These are phyloP conservation scores for Pelargonium hybrid DNA, from an alignment of 441 rosid genomes.

Conservation along the genomic window DNA sequence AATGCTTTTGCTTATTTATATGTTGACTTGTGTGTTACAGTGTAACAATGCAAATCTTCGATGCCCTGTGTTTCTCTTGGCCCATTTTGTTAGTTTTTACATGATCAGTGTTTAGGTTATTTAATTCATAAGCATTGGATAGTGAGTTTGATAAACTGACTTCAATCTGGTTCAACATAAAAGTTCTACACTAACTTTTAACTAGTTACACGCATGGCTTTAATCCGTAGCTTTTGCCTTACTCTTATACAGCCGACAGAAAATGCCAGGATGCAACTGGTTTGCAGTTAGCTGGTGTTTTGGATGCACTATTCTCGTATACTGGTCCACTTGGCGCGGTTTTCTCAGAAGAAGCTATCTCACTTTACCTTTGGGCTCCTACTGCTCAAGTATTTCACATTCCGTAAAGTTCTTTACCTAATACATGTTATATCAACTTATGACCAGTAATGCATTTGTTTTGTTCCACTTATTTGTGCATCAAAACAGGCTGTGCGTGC, in stretches of 20 bases:
- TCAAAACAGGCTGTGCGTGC: conserved; percentile 52
- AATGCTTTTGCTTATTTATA: background rate
- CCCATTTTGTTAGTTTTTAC: background rate
- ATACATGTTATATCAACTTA: conserved; percentile 8
- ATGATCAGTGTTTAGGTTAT: conserved; percentile 4
- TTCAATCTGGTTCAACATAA: background rate
- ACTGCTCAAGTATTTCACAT: conserved; percentile 64
- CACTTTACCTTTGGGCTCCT: conserved; percentile 91
- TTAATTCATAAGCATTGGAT: background rate
- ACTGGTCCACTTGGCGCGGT: conserved; percentile 82
- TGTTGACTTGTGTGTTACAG: background rate
- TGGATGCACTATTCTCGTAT: conserved; percentile 74
- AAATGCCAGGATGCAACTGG: conserved; percentile 52
- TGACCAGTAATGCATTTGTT: conserved; percentile 8
- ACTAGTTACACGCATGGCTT: background rate
- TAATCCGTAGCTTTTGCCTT: conserved; percentile 11
- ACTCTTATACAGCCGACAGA: conserved; percentile 43
- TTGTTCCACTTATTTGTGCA: conserved; percentile 20
- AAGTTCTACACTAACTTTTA: background rate
- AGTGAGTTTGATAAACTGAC: conserved; percentile 1
- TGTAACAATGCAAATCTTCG: background rate
- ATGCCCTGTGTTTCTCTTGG: background rate
- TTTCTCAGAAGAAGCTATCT: conserved; percentile 44
- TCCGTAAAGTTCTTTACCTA: background rate
- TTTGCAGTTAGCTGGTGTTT: conserved; percentile 74